Evolutionary conservation across 148 eudicot genomes (phyloP).

Genomic region (Rhododendron simsii): DNA sequence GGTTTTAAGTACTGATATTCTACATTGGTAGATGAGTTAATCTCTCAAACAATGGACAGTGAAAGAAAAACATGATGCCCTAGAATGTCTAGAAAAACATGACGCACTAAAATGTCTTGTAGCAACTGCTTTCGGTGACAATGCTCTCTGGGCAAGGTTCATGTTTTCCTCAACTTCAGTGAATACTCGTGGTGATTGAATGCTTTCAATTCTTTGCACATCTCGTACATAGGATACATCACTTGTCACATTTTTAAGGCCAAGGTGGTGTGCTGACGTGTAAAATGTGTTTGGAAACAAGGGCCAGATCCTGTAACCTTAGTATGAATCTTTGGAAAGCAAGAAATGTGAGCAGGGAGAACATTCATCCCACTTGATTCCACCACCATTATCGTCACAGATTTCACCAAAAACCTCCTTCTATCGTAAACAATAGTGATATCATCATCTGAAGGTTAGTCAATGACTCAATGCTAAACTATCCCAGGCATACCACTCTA

Average conservation of each 20-base stretch:
- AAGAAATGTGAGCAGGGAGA: background rate
- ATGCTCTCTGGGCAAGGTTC: background rate
- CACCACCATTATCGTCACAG: background rate
- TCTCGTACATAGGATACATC: background rate
- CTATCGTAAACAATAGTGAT: background rate
- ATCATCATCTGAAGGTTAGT: background rate
- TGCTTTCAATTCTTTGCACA: background rate
- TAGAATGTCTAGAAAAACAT: background rate
- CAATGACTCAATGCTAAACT: background rate
- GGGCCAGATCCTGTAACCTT: background rate
- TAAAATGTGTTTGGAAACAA: background rate
- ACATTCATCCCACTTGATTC: conserved; percentile 1
- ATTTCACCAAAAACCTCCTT: background rate
- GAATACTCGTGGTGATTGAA: background rate
- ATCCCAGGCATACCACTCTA: background rate
- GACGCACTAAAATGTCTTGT: background rate
- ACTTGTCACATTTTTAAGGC: background rate
- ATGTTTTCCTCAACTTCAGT: background rate
- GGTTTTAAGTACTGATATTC: background rate
- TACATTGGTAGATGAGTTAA: background rate
- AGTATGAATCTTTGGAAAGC: background rate
- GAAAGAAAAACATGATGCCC: background rate
- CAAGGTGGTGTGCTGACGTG: background rate
- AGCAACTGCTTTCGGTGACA: background rate
- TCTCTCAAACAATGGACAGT: background rate